These are phyloP conservation scores for Bifiguratus adelaidae DNA, from an alignment of 192 early-diverging fungal species.

Conservation along the genomic window DNA sequence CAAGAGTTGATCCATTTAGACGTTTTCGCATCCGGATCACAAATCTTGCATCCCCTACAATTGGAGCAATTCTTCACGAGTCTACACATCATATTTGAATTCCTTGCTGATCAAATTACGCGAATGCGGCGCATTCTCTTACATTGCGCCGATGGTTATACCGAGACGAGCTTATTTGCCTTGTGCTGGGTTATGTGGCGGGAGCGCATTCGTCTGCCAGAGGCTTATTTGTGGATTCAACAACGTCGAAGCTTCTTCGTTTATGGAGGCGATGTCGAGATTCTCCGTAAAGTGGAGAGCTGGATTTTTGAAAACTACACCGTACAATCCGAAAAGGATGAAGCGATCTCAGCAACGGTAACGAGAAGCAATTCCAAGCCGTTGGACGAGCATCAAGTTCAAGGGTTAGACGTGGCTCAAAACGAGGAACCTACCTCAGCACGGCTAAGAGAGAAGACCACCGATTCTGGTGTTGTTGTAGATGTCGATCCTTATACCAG, in stretches of 20 bases:
- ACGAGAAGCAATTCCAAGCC: too few species aligned
- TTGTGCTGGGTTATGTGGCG: constrained; percentile 38
- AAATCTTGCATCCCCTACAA: background rate
- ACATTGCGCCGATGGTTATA: constrained; percentile 47
- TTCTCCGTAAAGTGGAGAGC: constrained; percentile 31
- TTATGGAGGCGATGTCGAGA: constrained; percentile 30
- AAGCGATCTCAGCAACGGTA: background rate
- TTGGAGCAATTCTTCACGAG: constrained; percentile 12
- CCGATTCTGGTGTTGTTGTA: too few species aligned
- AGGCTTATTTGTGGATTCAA: constrained; percentile 42
- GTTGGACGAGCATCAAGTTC: too few species aligned
- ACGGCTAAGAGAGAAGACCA: too few species aligned
- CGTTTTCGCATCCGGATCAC: constrained; percentile 14
- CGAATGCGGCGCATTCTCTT: constrained; percentile 26
- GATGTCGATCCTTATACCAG: too few species aligned
- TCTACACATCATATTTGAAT: constrained; percentile 14
- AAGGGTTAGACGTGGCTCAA: too few species aligned
- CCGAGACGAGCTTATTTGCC: constrained; percentile 34
- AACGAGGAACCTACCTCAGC: too few species aligned
- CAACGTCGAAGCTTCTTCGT: constrained; percentile 46
- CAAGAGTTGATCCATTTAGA: constrained; percentile 21
- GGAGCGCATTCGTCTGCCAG: constrained; percentile 25
- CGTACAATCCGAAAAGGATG: background rate
- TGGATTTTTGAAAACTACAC: constrained; percentile 18
- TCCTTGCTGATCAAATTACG: constrained; percentile 17